These are phyloP conservation scores for Suhomyces panamericanus DNA, from an alignment of 1,139 yeast genomes.

Conservation along the genomic window DNA sequence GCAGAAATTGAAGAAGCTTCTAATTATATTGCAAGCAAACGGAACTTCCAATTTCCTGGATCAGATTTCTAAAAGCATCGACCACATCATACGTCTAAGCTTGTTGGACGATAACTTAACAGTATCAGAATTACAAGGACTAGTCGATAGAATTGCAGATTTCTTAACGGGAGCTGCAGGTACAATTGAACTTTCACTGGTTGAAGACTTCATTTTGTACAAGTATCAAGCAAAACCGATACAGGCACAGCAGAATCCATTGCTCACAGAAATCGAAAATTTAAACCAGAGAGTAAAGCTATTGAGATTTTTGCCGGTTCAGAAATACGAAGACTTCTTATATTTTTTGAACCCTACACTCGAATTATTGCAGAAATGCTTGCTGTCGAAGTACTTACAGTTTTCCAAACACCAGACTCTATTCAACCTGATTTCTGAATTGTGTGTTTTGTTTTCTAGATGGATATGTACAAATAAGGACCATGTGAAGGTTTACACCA, in stretches of 20 bases:
- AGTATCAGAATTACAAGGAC: constrained; percentile 13
- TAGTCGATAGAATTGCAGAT: constrained; percentile 13
- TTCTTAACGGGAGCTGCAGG: constrained; percentile 15
- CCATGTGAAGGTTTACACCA: constrained; percentile 1
- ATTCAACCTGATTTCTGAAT: constrained; percentile 4
- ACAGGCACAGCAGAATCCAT: neutral
- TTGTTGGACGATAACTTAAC: constrained; percentile 21
- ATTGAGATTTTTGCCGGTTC: constrained; percentile 11
- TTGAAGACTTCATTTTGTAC: constrained; percentile 17
- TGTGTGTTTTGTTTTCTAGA: constrained; percentile 4
- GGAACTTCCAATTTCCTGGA: neutral
- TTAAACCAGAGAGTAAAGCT: constrained; percentile 14
- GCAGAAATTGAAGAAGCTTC: constrained; percentile 1
- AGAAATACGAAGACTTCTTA: constrained; percentile 1
- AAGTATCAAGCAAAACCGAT: constrained; percentile 10
- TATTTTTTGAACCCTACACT: constrained; percentile 6
- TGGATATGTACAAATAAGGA: constrained; percentile 1
- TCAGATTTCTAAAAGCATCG: constrained; percentile 14
- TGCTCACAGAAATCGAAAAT: constrained; percentile 5
- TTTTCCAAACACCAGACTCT: neutral
- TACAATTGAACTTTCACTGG: constrained; percentile 16
- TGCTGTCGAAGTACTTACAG: neutral
- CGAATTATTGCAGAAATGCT: neutral
- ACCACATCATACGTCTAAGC: constrained; percentile 21
- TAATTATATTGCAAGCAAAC: constrained; percentile 4